Base-by-base conservation (phyloP, 1,284 basidiomycete genomes). In the Fomitopsis pinicola region DNA sequence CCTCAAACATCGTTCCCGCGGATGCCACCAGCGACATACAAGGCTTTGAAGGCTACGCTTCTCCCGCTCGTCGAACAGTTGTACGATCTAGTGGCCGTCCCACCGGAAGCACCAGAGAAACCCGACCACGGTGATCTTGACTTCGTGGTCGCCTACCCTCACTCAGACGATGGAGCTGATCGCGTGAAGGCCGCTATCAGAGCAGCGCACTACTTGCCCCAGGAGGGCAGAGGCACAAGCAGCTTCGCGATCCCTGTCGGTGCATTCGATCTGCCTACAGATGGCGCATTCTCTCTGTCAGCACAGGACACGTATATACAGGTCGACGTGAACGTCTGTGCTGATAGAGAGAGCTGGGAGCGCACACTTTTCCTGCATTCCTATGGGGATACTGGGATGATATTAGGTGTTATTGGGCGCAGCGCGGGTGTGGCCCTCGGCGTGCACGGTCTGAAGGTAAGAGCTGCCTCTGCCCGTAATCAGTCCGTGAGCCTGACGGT, bases 301-400 rank as follows among this genome's bases (percentile, higher is more conserved):
- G 42, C n/a, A n/a, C 17, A 7, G n/a, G 46, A 58, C 40, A 73
- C 78, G 40, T 85, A 72, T 56, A 67, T 69, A 48, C 78, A 90
- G 75, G 81, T 89, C 15, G 88, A 90, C 66, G 77, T 90, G 28
- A 79, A 82, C 63, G 80, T 87, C 3, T 87, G 85, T 65, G 69
- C 66, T 3, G 78, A 82, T 69, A 71, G 75, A 64, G 76, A 73
- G 22, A 82, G 83, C 66, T 82, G 74, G 69, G 76, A 84, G 35
- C 75, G 83, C 19, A 70, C 82, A 19, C 66, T 78, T 10, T 81
- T 87, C 70, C 82, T 83, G 67, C 79, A 84, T 61, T 80, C 81
- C 2, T 89, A 88, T 65, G 88, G 88, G 2, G 88, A 89, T 66
- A 73, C 89, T 6, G 84, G 84, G 0, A 87, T 89, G 82, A 86